Evolutionary conservation across 768 basidiomycete genomes (phyloP).

Genomic region (Asterophora lycoperdoides): DNA sequence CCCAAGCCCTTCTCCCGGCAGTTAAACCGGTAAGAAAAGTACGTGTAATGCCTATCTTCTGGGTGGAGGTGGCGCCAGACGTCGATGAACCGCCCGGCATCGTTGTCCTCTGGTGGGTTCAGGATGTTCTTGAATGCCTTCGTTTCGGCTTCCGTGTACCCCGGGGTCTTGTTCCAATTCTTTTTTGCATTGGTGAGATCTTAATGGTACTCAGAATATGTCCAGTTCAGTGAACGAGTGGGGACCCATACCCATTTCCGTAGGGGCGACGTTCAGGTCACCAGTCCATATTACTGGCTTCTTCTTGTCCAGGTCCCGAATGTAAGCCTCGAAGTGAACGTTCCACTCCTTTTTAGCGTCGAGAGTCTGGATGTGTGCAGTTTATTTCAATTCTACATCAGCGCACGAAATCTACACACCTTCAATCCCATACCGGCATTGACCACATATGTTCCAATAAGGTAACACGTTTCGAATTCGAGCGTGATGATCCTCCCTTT

Average conservation of each 20-base stretch:
- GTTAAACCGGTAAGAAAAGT: constrained; percentile 81
- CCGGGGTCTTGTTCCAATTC: constrained; percentile 88
- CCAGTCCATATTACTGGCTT: constrained; percentile 90
- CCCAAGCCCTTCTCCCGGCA: constrained; percentile 77
- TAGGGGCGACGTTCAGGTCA: constrained; percentile 85
- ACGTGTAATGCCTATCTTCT: constrained; percentile 69
- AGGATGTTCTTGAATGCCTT: constrained; percentile 69
- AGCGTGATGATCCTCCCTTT: constrained; percentile 79
- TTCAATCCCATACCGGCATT: constrained; percentile 79
- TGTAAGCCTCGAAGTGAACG: constrained; percentile 65
- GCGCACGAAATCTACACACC: constrained; percentile 31
- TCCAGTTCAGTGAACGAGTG: neutral
- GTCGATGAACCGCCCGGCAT: constrained; percentile 57
- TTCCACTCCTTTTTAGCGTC: constrained; percentile 79
- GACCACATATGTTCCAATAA: constrained; percentile 80
- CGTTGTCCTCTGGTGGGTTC: constrained; percentile 38
- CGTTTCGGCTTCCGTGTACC: constrained; percentile 81
- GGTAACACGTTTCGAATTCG: constrained; percentile 67
- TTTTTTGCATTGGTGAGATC: constrained; percentile 65
- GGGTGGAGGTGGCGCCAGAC: constrained; percentile 76
- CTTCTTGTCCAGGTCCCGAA: constrained; percentile 65
- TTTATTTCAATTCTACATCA: neutral
- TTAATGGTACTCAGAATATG: constrained; percentile 19
- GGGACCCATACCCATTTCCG: constrained; percentile 49
- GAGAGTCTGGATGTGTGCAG: constrained; percentile 50